These are phyloP conservation scores for Aspergillus conjunctus DNA, from an alignment of 495 filamentous ascomycete species.

Conservation along the genomic window DNA sequence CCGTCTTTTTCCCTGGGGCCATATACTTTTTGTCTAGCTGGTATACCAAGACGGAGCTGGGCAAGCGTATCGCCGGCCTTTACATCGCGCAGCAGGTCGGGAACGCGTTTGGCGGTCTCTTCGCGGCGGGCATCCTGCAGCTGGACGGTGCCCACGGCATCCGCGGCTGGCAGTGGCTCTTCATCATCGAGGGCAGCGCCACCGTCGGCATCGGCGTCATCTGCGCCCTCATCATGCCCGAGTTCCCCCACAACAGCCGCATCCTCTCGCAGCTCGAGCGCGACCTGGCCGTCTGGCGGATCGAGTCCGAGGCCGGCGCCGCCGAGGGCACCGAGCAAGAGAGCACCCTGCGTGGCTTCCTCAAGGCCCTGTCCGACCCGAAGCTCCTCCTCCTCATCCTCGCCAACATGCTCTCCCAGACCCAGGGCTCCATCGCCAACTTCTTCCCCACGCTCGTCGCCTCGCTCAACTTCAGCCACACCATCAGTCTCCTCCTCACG, in stretches of 20 bases:
- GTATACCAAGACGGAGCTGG: slow-evolving; percentile 58
- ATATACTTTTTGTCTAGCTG: slow-evolving; percentile 60
- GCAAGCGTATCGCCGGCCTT: slow-evolving; percentile 58
- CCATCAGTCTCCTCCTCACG: slow-evolving; percentile 18
- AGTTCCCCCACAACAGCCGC: slow-evolving; percentile 36
- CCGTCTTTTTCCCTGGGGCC: slow-evolving; percentile 55
- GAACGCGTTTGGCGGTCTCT: slow-evolving; percentile 58
- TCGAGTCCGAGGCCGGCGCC: slow-evolving; percentile 34
- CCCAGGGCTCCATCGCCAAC: slow-evolving; percentile 29
- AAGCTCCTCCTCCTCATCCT: slow-evolving; percentile 32
- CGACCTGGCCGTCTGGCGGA: slow-evolving; percentile 33
- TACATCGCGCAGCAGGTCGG: slow-evolving; percentile 58
- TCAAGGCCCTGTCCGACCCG: slow-evolving; percentile 27
- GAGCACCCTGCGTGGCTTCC: slow-evolving; percentile 25
- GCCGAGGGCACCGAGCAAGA: slow-evolving; percentile 30
- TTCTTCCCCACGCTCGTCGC: slow-evolving; percentile 20
- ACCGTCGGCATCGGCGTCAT: slow-evolving; percentile 45
- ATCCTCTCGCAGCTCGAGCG: slow-evolving; percentile 28
- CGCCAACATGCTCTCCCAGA: slow-evolving; percentile 35
- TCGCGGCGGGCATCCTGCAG: slow-evolving; percentile 55
- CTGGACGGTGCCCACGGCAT: slow-evolving; percentile 48
- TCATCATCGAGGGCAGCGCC: slow-evolving; percentile 47
- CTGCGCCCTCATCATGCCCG: slow-evolving; percentile 45
- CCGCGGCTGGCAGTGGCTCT: slow-evolving; percentile 56
- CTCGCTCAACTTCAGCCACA: slow-evolving; percentile 12